Base-by-base conservation (phyloP, 345 rosid species). In the Pugionium dolabratum region DNA sequence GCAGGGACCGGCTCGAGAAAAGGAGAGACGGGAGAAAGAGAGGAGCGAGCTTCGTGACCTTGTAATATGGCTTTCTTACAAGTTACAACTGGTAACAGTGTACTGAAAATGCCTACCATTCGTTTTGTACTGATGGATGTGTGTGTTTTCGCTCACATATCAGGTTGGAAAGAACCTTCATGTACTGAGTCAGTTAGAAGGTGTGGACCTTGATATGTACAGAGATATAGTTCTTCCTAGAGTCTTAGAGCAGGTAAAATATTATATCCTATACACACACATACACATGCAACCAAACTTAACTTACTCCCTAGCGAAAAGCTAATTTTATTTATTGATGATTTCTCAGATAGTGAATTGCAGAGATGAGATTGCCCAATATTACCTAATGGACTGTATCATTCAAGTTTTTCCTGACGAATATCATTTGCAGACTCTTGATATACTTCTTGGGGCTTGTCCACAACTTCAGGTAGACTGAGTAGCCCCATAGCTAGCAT, bases 1-100 rank as follows among this genome's bases (percentile, higher is more conserved):
- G 97, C 97, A 94, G 99, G 99, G 97, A 78, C 96, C 97, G 82
- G 84, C 91, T 86, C 96, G 99, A 73, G 97, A 82, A 42, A 94
- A 89, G 95, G 97, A 91, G 76, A 91, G 77, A 73, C 93, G 97
- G 81, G 99, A 94, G 82, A 94, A 84, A 77, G 99, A 94, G 76
- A 87, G 99, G 88, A 89, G 84, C 82, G 97, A 91, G 90, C 96
- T 94, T 47, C 97, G 99, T 34, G 99, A 94, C 87, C 99, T 94
- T 87, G 99, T 94, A 94, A 90, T 76, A 59, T 73, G 82, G 65
- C 56, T 81, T 70, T 74, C 80, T 72, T 52, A 40, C 73, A 70
- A 57, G 76, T 84, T 52, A 40, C 73, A 70, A 57, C 77, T 84
- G 78, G 86, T 79, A 72, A 78, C 71, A 78, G 76, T 82, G 62